Conservation (phyloP, 305 asterid genomes). For the Plantago coronopus region DNA sequence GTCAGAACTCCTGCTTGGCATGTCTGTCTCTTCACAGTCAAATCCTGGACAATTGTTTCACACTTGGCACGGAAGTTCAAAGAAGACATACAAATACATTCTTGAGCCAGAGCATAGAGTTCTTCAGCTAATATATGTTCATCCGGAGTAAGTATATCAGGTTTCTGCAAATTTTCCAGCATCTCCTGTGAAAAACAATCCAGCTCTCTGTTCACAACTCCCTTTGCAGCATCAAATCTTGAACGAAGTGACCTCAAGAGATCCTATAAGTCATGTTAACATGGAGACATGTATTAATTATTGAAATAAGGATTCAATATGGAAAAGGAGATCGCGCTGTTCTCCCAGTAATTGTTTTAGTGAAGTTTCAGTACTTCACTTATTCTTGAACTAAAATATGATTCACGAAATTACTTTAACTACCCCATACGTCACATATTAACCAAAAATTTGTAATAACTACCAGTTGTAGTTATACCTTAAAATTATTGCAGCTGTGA, state of each 20-base stretch:
- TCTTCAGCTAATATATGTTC: slow-evolving; percentile 59
- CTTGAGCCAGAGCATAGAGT: slow-evolving; percentile 61
- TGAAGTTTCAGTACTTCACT: slow-evolving; percentile 17
- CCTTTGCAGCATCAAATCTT: slow-evolving; percentile 83
- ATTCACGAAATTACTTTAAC: no score
- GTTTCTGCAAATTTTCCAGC: slow-evolving; percentile 49
- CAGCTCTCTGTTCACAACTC: slow-evolving; percentile 73
- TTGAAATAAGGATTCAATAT: slow-evolving; percentile 12
- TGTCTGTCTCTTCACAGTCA: slow-evolving; percentile 70
- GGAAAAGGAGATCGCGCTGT: slow-evolving; percentile 16
- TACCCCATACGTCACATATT: neutral
- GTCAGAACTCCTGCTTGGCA: slow-evolving; percentile 67
- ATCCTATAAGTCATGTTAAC: slow-evolving; percentile 47
- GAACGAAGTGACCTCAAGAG: slow-evolving; percentile 74
- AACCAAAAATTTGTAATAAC: slow-evolving; percentile 16
- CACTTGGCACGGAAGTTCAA: slow-evolving; percentile 72
- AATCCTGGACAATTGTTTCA: slow-evolving; percentile 78
- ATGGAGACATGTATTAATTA: slow-evolving; percentile 17
- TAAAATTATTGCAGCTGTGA: slow-evolving; percentile 73
- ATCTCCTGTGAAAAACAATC: slow-evolving; percentile 63
- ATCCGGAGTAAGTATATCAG: slow-evolving; percentile 44
- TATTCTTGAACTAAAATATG: no score
- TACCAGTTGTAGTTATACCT: slow-evolving; percentile 46
- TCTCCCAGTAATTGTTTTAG: slow-evolving; percentile 9
- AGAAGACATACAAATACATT: slow-evolving; percentile 66